phyloP scores from a whole-genome alignment of 2,329 filamentous ascomycete genomes.

The Macrophomina tecta region DNA sequence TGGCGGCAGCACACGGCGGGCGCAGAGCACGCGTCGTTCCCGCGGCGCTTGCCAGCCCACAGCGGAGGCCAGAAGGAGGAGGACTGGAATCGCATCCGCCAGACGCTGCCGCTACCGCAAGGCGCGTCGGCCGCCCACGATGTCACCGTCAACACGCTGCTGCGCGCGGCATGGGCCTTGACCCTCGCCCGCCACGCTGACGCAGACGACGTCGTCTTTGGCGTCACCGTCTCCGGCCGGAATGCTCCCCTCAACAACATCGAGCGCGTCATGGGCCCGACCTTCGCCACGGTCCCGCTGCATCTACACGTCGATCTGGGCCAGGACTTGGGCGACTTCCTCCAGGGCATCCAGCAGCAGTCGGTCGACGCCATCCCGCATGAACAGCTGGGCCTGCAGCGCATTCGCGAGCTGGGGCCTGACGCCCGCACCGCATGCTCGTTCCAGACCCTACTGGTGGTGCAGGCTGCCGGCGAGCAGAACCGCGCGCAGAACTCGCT shows the following conservation, averaged over 20 bases:
- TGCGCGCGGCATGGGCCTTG: constrained; percentile 38
- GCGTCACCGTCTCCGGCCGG: constrained; percentile 45
- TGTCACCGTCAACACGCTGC: constrained; percentile 32
- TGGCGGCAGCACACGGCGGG: background rate
- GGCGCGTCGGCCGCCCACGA: constrained; percentile 4
- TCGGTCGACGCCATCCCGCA: background rate
- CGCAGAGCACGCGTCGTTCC: background rate
- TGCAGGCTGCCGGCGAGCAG: constrained; percentile 61
- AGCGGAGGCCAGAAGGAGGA: background rate
- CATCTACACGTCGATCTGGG: constrained; percentile 31
- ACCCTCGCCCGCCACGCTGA: constrained; percentile 32
- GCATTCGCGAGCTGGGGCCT: constrained; percentile 1
- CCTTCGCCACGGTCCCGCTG: constrained; percentile 46
- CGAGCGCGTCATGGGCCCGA: constrained; percentile 44
- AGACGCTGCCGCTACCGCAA: background rate
- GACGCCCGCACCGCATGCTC: constrained; percentile 47
- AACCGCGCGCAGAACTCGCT: constrained; percentile 43
- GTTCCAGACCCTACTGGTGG: constrained; percentile 58
- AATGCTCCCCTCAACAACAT: constrained; percentile 42
- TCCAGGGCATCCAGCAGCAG: constrained; percentile 10
- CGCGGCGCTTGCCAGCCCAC: background rate
- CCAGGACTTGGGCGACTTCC: constrained; percentile 28
- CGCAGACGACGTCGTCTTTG: constrained; percentile 40
- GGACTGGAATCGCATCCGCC: background rate
- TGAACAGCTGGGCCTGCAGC: background rate